These are phyloP conservation scores for Craspedostauros australis DNA, from an alignment of 108 stramenopile genomes.

Conservation along the genomic window DNA sequence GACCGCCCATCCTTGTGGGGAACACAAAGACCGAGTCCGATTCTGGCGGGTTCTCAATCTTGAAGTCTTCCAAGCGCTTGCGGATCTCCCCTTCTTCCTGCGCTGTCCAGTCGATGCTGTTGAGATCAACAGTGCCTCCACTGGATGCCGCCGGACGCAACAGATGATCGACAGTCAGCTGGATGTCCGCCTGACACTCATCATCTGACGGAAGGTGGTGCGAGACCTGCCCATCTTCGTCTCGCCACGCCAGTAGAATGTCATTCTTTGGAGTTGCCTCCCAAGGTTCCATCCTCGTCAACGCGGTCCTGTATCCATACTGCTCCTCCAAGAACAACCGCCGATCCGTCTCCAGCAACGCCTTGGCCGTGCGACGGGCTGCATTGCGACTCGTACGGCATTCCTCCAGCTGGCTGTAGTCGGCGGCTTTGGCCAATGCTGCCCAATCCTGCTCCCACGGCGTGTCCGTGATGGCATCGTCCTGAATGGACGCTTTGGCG, in stretches of 20 bases:
- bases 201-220: constrained; percentile 3
- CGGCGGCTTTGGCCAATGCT: constrained; percentile 65
- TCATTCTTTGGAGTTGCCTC: constrained; percentile 72
- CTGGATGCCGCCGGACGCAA: constrained; percentile 7
- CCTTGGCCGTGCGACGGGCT: constrained; percentile 64
- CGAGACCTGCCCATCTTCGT: neutral
- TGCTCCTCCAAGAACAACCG: constrained; percentile 36
- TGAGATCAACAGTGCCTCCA: neutral
- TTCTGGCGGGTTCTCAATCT: neutral
- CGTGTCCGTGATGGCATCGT: no score
- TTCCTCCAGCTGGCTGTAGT: constrained; percentile 52
- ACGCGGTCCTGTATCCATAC: constrained; percentile 27
- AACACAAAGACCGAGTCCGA: constrained; percentile 14
- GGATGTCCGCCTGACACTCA: constrained; percentile 36
- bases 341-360: constrained; percentile 68
- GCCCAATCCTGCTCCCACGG: constrained; percentile 42
- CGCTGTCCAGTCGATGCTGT: constrained; percentile 42
- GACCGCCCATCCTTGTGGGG: constrained; percentile 44
- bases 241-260: constrained; percentile 55
- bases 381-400: constrained; percentile 44
- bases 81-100: constrained; percentile 43
- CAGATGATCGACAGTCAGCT: constrained; percentile 33
- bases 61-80: constrained; percentile 29
- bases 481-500: no score
- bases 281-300: constrained; percentile 66